These are phyloP conservation scores for Lyophyllum decastes DNA, from an alignment of 768 basidiomycete genomes.

Conservation along the genomic window DNA sequence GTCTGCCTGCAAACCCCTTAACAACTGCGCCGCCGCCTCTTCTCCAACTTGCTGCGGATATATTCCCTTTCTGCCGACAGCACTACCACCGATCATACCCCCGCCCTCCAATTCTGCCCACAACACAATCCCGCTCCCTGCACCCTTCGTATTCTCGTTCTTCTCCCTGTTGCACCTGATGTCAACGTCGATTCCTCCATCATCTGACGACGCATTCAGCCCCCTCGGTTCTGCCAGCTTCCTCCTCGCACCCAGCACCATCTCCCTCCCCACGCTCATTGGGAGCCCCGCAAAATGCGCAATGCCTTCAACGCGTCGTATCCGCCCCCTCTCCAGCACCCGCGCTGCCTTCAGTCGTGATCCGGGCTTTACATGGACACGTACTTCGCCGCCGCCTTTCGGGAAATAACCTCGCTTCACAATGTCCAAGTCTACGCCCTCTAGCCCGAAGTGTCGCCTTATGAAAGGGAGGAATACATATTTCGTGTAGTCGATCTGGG, in stretches of 20 bases:
- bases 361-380: constrained; percentile 39
- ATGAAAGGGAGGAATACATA: constrained; percentile 73
- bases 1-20: constrained; percentile 57
- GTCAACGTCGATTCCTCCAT: constrained; percentile 33
- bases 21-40: constrained; percentile 60
- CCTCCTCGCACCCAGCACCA: constrained; percentile 54
- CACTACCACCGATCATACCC: constrained; percentile 69
- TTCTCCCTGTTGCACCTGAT: constrained; percentile 44
- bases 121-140: constrained; percentile 70
- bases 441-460: constrained; percentile 51
- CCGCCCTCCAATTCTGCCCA: constrained; percentile 76
- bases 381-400: constrained; percentile 68
- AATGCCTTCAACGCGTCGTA: constrained; percentile 53
- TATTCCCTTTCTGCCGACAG: constrained; percentile 55
- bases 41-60: constrained; percentile 51
- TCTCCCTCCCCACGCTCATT: constrained; percentile 49
- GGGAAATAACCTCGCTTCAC: constrained; percentile 70
- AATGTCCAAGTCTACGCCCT: constrained; percentile 46
- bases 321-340: constrained; percentile 56
- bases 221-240: constrained; percentile 34
- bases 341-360: constrained; percentile 38
- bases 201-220: not conserved
- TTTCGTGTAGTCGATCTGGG: constrained; percentile 74
- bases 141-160: constrained; percentile 49
- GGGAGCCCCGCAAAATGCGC: constrained; percentile 75